Evolutionary conservation across 305 asterid genomes (phyloP), one percentile per base, ranked within the genome.

Genomic region (Fraxinus paxiana): DNA sequence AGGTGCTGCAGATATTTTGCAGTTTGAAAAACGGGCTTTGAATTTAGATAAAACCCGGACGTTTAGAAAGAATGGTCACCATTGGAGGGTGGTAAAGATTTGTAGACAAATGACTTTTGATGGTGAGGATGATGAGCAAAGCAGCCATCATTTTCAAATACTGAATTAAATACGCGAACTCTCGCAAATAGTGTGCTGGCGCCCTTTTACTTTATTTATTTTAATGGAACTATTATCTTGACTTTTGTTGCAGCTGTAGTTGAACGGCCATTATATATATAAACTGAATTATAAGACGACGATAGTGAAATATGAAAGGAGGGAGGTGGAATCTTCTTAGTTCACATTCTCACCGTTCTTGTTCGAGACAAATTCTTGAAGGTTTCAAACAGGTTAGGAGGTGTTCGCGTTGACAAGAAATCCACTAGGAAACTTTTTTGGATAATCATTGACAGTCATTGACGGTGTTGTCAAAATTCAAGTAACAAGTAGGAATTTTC

Each of bases 161-260:
- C 83, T 85, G 88, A 86, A 85, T 88, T 86, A 65, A 76, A 72
- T 54, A 82, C 69, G 65, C 82, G 48, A 71, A 77, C 79, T 35
- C 81, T 59, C 79, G 81, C 84, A 74, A 81, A 69, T 20, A 76
- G 76, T 69, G 77, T 83, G 87, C 79, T 79, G 84, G 84, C 56
- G 33, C 34, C 81, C 17, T 85, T 80, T 79, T 84, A 54, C 34
- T 26, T 10, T 75, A 80, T 20, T 84, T 75, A 20, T 75, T 15
- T 30, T 17, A 70, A 69, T 22, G 76, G 31, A 61, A 78, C 84
- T 79, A 63, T 70, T 41, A 85, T 77, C 2, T 89, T 87, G 89
- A 85, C 89, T 87, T 88, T 81, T 73, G 73, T 30, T 65, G 84
- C 84, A 79, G 88, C 69, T 54, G 88, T 84, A 86, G 87, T 83